These are phyloP conservation scores for Leavenworthia alabamica DNA, from an alignment of 345 rosid species.

Conservation along the genomic window DNA sequence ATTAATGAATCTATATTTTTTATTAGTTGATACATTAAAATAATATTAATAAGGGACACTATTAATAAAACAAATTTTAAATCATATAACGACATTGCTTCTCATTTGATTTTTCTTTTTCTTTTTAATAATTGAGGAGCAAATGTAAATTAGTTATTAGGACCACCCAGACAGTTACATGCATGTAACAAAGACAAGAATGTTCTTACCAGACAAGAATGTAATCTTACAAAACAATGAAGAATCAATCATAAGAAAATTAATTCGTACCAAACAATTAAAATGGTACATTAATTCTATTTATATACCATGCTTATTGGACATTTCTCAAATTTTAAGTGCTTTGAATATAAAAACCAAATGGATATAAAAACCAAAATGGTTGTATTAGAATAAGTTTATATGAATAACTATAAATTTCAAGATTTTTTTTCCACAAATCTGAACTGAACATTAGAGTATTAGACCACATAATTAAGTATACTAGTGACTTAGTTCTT, in stretches of 20 bases:
- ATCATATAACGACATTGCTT: neutral
- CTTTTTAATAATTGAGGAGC: no score
- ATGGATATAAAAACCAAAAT: no score
- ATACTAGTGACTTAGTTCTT: slow-evolving; percentile 4
- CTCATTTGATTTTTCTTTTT: no score
- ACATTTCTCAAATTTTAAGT: neutral
- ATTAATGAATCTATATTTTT: no score
- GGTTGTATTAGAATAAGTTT: neutral
- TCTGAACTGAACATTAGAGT: neutral
- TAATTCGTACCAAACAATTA: slow-evolving; percentile 23
- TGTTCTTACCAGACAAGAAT: no score
- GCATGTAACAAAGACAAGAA: neutral
- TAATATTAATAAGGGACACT: no score
- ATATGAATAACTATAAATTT: neutral
- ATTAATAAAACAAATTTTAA: neutral
- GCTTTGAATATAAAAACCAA: neutral
- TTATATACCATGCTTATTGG: neutral
- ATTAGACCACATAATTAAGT: neutral
- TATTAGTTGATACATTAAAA: no score
- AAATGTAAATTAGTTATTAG: neutral
- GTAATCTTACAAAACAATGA: neutral
- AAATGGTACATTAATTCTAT: slow-evolving; percentile 22
- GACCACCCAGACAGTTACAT: slow-evolving; percentile 9
- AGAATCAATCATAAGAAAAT: slow-evolving; percentile 8
- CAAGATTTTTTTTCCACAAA: no score